Evolutionary conservation across 169 alveolate species (phyloP), one percentile per base, ranked within the genome.

Genomic region (Theileria sp.): DNA sequence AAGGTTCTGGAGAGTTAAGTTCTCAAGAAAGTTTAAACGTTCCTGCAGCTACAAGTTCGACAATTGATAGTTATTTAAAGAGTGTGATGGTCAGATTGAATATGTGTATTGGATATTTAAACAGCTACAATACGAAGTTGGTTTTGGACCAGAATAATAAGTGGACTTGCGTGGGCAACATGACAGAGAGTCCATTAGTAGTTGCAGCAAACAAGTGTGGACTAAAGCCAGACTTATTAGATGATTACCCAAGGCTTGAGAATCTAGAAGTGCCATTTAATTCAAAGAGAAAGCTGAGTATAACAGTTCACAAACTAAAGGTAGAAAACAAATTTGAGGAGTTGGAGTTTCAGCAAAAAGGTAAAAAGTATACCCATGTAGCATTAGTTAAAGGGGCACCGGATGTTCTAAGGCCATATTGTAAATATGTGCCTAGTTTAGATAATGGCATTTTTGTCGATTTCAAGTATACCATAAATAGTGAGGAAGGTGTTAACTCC

Each of bases 371-470:
- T 79, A 93, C 96, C 28, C 97, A 95, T 72, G 87, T 95, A 50
- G 98, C 97, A 51, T 80, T 94, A 28, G 73, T 95, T 56, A 95
- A 95, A 86, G 98, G 97, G 17, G 97, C 97, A 3, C 98, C 98
- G 0, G 98, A 95, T 60, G 81, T 86, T 68, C 78, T 93, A 9
- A 32, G 72, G 71, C 65, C 81, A 34, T 79, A 44, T 36, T 65
- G 79, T 67, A 72, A 51, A 60, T 73, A 65, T 71, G 66, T 32
- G 69, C 82, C 25, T n/a, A 62, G 68, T 9, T 60, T 17, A 19
- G 87, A 81, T 21, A 26, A 64, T 26, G 30, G 26, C 3, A 67
- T 26, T n/a, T 32, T 30, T 23, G 60, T 36, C 44, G 69, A 30
- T 61, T 61, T 32, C 44, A 36, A 68, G 34, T 28, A 68, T 68